Conservation (phyloP, 1,284 basidiomycete species). For the Heliocybe sulcata region DNA sequence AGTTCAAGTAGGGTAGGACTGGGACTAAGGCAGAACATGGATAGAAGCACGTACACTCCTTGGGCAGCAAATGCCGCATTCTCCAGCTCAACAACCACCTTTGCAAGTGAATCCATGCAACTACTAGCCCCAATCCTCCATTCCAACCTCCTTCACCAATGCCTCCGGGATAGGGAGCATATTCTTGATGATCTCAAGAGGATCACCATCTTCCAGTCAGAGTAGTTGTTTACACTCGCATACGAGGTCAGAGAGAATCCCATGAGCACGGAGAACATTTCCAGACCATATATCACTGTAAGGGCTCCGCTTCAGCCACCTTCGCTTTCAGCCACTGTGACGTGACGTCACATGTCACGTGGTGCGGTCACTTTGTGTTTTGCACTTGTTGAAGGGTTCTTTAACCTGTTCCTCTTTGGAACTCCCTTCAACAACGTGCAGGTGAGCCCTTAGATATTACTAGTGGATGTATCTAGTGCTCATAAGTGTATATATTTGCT, state of each 20-base stretch:
- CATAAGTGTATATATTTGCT: no score
- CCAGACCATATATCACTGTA: neutral
- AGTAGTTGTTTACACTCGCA: neutral
- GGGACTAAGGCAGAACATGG: no score
- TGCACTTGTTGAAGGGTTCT: no score
- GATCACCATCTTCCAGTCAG: conserved; percentile 4
- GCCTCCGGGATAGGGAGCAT: conserved; percentile 5
- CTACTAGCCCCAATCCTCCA: neutral
- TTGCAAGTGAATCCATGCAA: conserved; percentile 1
- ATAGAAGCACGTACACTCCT: neutral
- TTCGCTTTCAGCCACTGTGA: no score
- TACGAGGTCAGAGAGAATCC: neutral
- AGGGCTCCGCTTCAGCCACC: no score
- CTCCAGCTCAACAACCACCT: neutral
- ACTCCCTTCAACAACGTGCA: no score
- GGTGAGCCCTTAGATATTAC: no score
- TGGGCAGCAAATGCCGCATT: neutral
- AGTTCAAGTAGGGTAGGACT: neutral
- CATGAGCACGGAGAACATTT: neutral
- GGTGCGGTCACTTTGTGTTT: no score
- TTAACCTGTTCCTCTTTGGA: no score
- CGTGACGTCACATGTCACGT: no score
- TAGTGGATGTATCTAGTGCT: no score
- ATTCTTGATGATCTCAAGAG: neutral
- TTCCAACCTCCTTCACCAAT: neutral